Percentiles rank a stretch among this genome's conserved stretches.
Conservation (phyloP, 202 grass and related monocot genomes). For the Elaeis oleifera region DNA sequence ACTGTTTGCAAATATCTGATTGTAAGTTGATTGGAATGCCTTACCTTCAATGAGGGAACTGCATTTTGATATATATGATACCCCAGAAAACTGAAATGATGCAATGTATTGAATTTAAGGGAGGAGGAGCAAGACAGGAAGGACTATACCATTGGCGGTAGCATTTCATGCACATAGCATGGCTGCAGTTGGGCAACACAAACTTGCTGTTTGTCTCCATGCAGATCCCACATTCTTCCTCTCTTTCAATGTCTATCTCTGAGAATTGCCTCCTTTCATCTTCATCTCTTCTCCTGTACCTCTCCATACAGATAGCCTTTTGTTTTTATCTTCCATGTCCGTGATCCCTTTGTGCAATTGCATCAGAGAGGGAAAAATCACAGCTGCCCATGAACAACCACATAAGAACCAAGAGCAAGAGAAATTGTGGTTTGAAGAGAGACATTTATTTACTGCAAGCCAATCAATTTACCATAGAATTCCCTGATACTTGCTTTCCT, state of each 20-base stretch:
- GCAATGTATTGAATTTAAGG: too few relatives aligned
- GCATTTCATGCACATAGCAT: slow-evolving; percentile 84
- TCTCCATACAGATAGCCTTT: slow-evolving; percentile 44
- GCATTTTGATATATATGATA: too few relatives aligned
- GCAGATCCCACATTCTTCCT: slow-evolving; percentile 93
- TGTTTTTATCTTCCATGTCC: slow-evolving; percentile 76
- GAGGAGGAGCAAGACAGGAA: background rate
- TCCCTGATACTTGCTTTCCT: slow-evolving; percentile 89
- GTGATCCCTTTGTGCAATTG: slow-evolving; percentile 71
- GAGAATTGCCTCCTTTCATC: slow-evolving; percentile 40
- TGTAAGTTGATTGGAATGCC: too few relatives aligned
- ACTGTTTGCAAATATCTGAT: background rate
- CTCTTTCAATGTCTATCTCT: slow-evolving; percentile 67
- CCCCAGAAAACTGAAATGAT: too few relatives aligned
- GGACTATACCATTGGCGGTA: slow-evolving; percentile 60
- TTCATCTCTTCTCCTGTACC: slow-evolving; percentile 52
- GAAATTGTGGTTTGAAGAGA: too few relatives aligned
- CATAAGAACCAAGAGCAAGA: too few relatives aligned
- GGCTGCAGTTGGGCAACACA: slow-evolving; percentile 77
- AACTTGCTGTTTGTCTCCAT: slow-evolving; percentile 85
- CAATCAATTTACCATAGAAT: slow-evolving; percentile 53
- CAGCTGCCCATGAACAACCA: slow-evolving; percentile 25
- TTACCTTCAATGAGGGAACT: too few relatives aligned
- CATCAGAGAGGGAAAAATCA: slow-evolving; percentile 88
- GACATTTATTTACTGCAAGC: background rate